phyloP scores from a whole-genome alignment of 1,284 basidiomycete genomes.

The Fomitopsis schrenkii region DNA sequence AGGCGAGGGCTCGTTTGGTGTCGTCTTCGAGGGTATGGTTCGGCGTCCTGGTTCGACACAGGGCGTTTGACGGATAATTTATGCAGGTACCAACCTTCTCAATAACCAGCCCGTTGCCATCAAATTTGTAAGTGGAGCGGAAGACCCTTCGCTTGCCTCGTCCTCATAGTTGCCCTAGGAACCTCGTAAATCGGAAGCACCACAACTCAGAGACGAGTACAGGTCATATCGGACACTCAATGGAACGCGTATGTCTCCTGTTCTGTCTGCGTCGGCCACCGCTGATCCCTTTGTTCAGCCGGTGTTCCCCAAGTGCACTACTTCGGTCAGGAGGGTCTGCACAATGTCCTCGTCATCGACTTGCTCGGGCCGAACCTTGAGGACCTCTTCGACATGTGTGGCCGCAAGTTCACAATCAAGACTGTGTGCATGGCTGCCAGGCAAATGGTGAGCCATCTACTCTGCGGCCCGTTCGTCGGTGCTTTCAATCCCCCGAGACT shows the following conservation, averaged over 20 bases:
- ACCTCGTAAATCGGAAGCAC: slow-evolving; percentile 97
- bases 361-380: slow-evolving; percentile 94
- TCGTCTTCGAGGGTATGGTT: slow-evolving; percentile 73
- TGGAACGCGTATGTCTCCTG: slow-evolving; percentile 74
- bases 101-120: slow-evolving; percentile 93
- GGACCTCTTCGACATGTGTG: slow-evolving; percentile 98
- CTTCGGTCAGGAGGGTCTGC: slow-evolving; percentile 97
- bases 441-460: slow-evolving; percentile 80
- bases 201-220: slow-evolving; percentile 96
- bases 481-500: background rate
- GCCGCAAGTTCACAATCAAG: slow-evolving; percentile 95
- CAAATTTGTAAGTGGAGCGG: slow-evolving; percentile 78
- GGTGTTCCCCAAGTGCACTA: slow-evolving; percentile 98
- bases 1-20: slow-evolving; percentile 82
- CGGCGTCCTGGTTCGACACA: background rate
- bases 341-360: slow-evolving; percentile 97
- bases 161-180: slow-evolving; percentile 51
- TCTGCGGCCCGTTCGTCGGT: background rate
- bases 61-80: background rate
- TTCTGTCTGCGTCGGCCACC: background rate
- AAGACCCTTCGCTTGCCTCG: background rate
- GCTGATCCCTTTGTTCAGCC: slow-evolving; percentile 39
- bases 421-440: slow-evolving; percentile 98
- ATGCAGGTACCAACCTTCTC: slow-evolving; percentile 79
- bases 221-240: slow-evolving; percentile 94